A percentile compares a stretch with the other conserved stretches of the same genome.
phyloP scores from a whole-genome alignment of 768 basidiomycete genomes.

The Krasilnikovozyma curviuscula region DNA sequence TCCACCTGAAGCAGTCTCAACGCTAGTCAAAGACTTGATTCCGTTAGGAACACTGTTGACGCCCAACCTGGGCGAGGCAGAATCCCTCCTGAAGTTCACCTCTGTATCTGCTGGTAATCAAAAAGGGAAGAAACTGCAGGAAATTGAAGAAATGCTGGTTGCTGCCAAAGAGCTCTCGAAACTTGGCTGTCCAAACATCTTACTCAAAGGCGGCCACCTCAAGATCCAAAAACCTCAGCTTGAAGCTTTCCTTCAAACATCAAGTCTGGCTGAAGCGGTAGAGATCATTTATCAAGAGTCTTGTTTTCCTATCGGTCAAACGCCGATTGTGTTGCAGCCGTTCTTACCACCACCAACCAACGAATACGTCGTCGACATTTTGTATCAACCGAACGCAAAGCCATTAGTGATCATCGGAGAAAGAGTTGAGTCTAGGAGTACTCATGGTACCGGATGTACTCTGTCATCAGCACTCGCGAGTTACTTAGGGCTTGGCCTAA shows the following conservation, averaged over 20 bases:
- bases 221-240: no score
- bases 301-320: no score
- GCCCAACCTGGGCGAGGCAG: slow-evolving; percentile 67
- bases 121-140: slow-evolving; percentile 23
- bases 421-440: slow-evolving; percentile 38
- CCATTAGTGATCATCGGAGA: slow-evolving; percentile 25
- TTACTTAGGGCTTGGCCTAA: slow-evolving; percentile 5
- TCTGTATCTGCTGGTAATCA: slow-evolving; percentile 12
- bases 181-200: slow-evolving; percentile 38
- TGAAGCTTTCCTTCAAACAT: no score
- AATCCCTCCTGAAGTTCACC: slow-evolving; percentile 38
- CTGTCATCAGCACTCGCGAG: slow-evolving; percentile 64
- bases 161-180: slow-evolving; percentile 36
- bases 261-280: no score
- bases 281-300: no score
- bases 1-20: slow-evolving; percentile 42
- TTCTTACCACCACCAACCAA: no score
- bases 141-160: slow-evolving; percentile 41
- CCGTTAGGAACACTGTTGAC: slow-evolving; percentile 56
- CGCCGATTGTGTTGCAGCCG: no score
- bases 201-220: slow-evolving; percentile 76
- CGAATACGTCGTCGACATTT: slow-evolving; percentile 51
- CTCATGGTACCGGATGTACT: slow-evolving; percentile 87
- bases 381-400: slow-evolving; percentile 25
- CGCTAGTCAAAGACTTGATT: slow-evolving; percentile 43